These are phyloP conservation scores for Pichia manshurica DNA, from an alignment of 805 yeast genomes.

Conservation along the genomic window DNA sequence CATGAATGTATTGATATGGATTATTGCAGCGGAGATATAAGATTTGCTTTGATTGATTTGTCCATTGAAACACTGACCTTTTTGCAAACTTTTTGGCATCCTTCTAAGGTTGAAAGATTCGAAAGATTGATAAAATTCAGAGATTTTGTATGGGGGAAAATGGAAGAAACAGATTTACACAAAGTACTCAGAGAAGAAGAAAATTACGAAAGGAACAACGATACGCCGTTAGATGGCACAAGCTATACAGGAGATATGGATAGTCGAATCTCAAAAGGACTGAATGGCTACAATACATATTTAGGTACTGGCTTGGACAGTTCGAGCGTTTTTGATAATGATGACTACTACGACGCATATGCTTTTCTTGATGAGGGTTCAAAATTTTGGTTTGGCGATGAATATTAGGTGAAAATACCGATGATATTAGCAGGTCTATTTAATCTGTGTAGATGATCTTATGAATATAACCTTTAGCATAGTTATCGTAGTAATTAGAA, in stretches of 20 bases:
- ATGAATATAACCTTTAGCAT: no score
- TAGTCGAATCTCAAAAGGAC: neutral
- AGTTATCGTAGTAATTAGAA: no score
- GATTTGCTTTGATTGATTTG: slow-evolving; percentile 13
- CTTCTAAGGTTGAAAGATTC: slow-evolving; percentile 14
- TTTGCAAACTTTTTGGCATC: slow-evolving; percentile 17
- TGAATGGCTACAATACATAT: neutral
- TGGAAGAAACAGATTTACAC: neutral
- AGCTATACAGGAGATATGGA: no score
- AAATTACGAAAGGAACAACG: neutral
- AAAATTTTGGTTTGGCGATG: slow-evolving; percentile 14
- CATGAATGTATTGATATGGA: slow-evolving; percentile 9
- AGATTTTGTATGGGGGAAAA: slow-evolving; percentile 5
- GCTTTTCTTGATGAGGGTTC: slow-evolving; percentile 13
- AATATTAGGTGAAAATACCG: no score
- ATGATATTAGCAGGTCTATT: no score
- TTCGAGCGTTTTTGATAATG: neutral
- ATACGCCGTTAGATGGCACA: neutral
- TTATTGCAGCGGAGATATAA: slow-evolving; percentile 15
- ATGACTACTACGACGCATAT: neutral
- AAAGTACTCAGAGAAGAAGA: neutral
- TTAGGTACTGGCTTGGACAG: neutral
- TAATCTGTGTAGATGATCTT: no score
- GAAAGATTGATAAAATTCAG: slow-evolving; percentile 16
- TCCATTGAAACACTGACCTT: slow-evolving; percentile 10